A percentile compares a stretch with the other conserved stretches of the same genome.
Evolutionary conservation across 2,329 filamentous ascomycete species (phyloP).

Genomic region (Fusarium tuaranense): DNA sequence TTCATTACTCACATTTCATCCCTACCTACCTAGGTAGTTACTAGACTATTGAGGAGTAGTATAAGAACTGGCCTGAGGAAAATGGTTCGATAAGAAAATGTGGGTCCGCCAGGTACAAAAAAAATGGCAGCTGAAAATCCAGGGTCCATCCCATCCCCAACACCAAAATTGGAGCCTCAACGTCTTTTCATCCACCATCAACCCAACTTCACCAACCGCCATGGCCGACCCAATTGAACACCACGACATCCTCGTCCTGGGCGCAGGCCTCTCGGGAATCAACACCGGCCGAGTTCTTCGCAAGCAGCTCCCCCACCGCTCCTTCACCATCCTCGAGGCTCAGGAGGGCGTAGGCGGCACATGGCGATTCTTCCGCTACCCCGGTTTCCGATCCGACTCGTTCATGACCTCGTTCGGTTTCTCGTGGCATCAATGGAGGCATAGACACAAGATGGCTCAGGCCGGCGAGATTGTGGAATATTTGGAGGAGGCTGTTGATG

Average conservation of each 20-base stretch:
- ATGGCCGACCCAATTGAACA: constrained; percentile 39
- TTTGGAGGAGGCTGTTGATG: constrained; percentile 62
- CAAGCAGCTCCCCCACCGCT: constrained; percentile 64
- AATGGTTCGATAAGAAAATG: not conserved
- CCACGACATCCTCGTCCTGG: constrained; percentile 72
- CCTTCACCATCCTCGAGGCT: constrained; percentile 76
- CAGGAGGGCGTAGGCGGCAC: constrained; percentile 77
- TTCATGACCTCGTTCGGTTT: constrained; percentile 73
- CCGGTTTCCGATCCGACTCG: constrained; percentile 77
- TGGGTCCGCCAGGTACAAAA: not conserved
- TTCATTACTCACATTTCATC: not conserved
- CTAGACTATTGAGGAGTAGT: too few relatives aligned
- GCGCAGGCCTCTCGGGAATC: constrained; percentile 80
- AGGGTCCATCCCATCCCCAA: constrained; percentile 4
- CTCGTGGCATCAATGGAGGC: constrained; percentile 77
- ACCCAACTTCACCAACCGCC: not conserved
- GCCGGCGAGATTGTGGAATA: constrained; percentile 66
- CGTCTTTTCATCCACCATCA: not conserved
- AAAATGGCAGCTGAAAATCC: not conserved
- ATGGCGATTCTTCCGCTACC: constrained; percentile 83
- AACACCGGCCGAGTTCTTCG: constrained; percentile 78
- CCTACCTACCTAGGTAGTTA: too few relatives aligned
- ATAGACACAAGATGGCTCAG: constrained; percentile 62
- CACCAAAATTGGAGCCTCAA: not conserved
- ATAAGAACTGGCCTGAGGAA: not conserved